phyloP scores from a whole-genome alignment of 306 rosid species.

The Prunus persica region Prunus_persica_NCBIv2 NC_034011.1:4099001-4099500 shows the following conservation, averaged over 20 bases:
- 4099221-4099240: background rate
- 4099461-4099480: constrained; percentile 70
- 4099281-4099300: background rate
- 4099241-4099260: background rate
- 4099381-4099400: background rate
- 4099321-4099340: background rate
- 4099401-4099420: background rate
- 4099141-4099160: background rate
- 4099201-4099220: background rate
- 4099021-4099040: background rate
- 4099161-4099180: background rate
- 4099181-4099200: background rate
- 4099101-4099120: background rate
- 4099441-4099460: constrained; percentile 92
- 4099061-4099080: background rate
- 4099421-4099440: constrained; percentile 11
- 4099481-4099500: constrained; percentile 68
- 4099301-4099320: background rate
- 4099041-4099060: background rate
- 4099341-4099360: background rate
- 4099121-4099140: background rate
- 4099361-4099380: background rate
- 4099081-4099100: background rate
- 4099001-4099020: background rate
- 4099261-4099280: background rate